Percentiles rank a stretch among this genome's conserved stretches.
These are phyloP conservation scores for Apiotrichum mycotoxinovorans DNA, from an alignment of 1,284 basidiomycete genomes.

Conservation along the genomic window DNA sequence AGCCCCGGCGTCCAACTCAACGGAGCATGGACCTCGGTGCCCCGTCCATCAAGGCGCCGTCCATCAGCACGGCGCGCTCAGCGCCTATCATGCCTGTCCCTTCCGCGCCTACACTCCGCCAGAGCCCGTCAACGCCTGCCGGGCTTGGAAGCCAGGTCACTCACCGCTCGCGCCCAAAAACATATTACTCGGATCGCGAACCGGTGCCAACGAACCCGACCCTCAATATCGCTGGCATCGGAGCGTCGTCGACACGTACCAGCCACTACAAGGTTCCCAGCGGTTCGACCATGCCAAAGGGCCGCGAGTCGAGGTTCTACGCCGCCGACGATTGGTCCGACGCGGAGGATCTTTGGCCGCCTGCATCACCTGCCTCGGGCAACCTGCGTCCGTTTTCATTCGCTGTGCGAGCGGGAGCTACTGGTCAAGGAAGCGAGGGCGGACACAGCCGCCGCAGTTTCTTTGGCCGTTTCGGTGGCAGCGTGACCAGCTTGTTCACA, in stretches of 20 bases:
- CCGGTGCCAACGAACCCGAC: constrained; percentile 1
- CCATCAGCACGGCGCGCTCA: constrained; percentile 20
- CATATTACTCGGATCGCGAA: constrained; percentile 29
- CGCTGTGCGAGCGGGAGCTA: constrained; percentile 44
- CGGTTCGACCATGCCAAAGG: constrained; percentile 12
- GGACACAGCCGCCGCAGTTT: constrained; percentile 43
- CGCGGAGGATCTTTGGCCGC: constrained; percentile 40
- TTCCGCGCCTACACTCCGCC: constrained; percentile 18
- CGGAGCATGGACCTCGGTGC: constrained; percentile 16
- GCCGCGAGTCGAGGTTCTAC: constrained; percentile 15
- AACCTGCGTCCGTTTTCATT: constrained; percentile 48
- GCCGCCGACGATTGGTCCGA: constrained; percentile 21
- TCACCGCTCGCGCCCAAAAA: constrained; percentile 28
- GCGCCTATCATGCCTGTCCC: constrained; percentile 8
- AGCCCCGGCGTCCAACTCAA: neutral
- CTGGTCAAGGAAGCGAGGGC: constrained; percentile 29
- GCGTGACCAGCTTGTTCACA: constrained; percentile 73
- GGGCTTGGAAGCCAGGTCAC: constrained; percentile 25
- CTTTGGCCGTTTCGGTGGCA: constrained; percentile 64
- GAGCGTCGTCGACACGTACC: constrained; percentile 4
- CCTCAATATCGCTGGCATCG: constrained; percentile 5
- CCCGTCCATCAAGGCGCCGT: constrained; percentile 20
- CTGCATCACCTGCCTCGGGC: constrained; percentile 26
- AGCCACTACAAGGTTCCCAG: constrained; percentile 18
- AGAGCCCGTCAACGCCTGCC: constrained; percentile 43